A percentile compares a stretch with the other conserved stretches of the same genome.
phyloP scores from a whole-genome alignment of 176 grass and related monocot genomes.

The Phyllostachys edulis region DNA sequence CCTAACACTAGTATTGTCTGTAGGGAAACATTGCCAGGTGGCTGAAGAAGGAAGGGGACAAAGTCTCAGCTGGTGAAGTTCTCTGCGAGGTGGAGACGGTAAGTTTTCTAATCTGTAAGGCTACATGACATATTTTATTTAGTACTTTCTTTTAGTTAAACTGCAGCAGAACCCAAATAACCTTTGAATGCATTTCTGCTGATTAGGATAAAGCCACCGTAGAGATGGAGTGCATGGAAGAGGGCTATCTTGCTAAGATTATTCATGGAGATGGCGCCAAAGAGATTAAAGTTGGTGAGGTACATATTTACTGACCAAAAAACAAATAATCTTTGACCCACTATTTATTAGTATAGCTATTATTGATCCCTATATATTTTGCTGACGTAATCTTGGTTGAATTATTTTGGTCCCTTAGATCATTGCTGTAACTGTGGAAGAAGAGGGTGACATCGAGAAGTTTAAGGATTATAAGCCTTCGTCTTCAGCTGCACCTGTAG shows the following conservation, averaged over 20 bases:
- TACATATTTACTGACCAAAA: conserved; percentile 34
- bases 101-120: conserved; percentile 31
- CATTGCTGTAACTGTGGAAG: conserved; percentile 84
- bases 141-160: conserved; percentile 8
- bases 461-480: conserved; percentile 87
- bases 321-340: not conserved
- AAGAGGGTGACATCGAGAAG: conserved; percentile 82
- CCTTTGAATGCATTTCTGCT: conserved; percentile 20
- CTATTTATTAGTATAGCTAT: not conserved
- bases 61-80: conserved; percentile 84
- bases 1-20: conserved; percentile 38
- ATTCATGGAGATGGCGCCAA: conserved; percentile 89
- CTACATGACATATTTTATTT: not conserved
- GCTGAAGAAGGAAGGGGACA: conserved; percentile 97
- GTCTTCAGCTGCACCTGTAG: conserved; percentile 49
- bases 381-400: not conserved
- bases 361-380: not conserved
- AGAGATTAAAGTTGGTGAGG: conserved; percentile 97
- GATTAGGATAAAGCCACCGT: conserved; percentile 91
- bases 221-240: conserved; percentile 99
- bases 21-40: conserved; percentile 96
- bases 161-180: conserved; percentile 17
- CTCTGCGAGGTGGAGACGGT: conserved; percentile 97
- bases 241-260: conserved; percentile 97
- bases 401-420: conserved; percentile 41